Base-by-base conservation (phyloP, 495 filamentous ascomycete genomes). In the Melanomma pulvis-pyrius region DNA sequence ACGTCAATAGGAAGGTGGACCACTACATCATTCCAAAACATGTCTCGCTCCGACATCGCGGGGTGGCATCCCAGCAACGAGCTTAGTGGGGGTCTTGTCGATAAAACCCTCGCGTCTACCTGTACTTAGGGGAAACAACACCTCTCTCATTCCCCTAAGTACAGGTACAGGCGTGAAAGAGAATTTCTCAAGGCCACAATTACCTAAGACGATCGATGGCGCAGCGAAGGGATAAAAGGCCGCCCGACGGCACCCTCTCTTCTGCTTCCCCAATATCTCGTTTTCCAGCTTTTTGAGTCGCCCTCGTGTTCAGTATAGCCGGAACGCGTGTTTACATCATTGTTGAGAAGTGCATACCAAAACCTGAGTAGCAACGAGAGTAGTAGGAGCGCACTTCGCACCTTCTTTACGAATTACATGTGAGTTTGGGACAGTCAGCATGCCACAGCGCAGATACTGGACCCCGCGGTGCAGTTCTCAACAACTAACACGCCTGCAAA, bases 121-220 rank as follows among this genome's bases (percentile, higher is more conserved):
- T 67, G 64, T 56, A 67, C 64, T 67, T 67, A 67, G 58, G 48
- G 64, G 64, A 59, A 53, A 24, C 29, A 1, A 19, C 11, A 46
- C 21, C 32, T 30, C 34, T 28, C n/a, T 17, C 11, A n/a, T 44
- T 67, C 56, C 64, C 32, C 48, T 54, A 67, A 67, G 50, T 54
- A 55, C 56, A 61, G 56, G 4, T 56, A 7, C 9, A 49, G 30
- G 61, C 61, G 61, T 32, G 54, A 48, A n/a, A 34, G 25, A 39
- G 61, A 28, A 55, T 55, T 2, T n/a, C 4, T 17, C 22, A 36
- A 29, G 17, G 22, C n/a, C 32, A 11, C 17, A 15, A 62, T 68
- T 68, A 68, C 65, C 58, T 68, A 68, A 68, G 36, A 58, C 19
- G 19, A 68, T 68, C 19, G 19, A 68, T 68, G 65, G 41, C 34